Conservation (phyloP, 768 basidiomycete species). For the Lyophyllum shimeji region DNA sequence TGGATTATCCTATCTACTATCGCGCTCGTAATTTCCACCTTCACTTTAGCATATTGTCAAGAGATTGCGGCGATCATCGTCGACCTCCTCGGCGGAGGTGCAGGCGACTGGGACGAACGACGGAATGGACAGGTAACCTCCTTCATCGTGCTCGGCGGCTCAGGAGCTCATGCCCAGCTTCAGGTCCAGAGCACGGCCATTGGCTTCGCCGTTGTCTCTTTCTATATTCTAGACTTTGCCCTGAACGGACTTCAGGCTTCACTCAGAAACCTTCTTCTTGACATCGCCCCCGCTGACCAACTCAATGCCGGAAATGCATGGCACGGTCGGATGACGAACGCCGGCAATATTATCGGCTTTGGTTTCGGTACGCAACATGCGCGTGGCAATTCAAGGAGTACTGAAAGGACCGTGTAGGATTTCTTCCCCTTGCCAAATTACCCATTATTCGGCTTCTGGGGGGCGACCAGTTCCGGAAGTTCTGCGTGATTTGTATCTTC, state of each 20-base stretch:
- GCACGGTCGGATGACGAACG: conserved; percentile 95
- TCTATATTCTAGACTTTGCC: conserved; percentile 96
- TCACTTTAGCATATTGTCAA: conserved; percentile 82
- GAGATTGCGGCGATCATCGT: conserved; percentile 73
- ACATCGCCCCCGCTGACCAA: conserved; percentile 86
- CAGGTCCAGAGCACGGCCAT: conserved; percentile 76
- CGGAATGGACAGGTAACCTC: conserved; percentile 55
- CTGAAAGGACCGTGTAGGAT: conserved; percentile 48
- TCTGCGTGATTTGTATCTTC: conserved; percentile 83
- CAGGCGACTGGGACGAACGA: conserved; percentile 86
- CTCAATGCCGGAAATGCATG: conserved; percentile 95
- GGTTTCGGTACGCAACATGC: conserved; percentile 67
- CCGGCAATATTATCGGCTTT: conserved; percentile 96
- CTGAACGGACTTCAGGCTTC: conserved; percentile 95
- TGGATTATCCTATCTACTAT: conserved; percentile 91
- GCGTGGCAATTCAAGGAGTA: background rate
- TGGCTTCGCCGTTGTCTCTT: conserved; percentile 81
- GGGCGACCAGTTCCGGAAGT: conserved; percentile 93
- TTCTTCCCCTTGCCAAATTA: conserved; percentile 80
- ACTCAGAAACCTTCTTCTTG: conserved; percentile 89
- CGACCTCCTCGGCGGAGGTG: conserved; percentile 71
- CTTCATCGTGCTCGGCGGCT: background rate
- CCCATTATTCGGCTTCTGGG: conserved; percentile 80
- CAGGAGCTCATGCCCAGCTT: background rate
- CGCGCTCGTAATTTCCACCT: conserved; percentile 74